Conservation (phyloP, 768 basidiomycete genomes). For the Leccinum subgranulosum region DNA sequence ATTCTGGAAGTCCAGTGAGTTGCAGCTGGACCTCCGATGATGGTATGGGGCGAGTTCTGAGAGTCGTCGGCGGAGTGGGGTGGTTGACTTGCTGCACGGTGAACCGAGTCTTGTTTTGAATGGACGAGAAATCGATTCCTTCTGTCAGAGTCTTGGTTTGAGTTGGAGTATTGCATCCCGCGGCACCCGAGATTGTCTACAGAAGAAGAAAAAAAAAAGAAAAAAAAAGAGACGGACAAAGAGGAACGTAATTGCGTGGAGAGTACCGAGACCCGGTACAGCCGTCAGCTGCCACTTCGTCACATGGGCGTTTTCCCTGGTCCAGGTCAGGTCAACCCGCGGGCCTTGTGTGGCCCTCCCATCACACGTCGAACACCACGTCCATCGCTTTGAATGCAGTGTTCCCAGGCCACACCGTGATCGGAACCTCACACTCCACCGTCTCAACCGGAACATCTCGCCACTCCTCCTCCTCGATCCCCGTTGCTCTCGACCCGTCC, state of each 20-base stretch:
- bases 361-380: slow-evolving; percentile 71
- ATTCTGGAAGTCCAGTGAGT: slow-evolving; percentile 45
- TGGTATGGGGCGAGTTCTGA: slow-evolving; percentile 43
- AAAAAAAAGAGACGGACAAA: not conserved
- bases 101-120: slow-evolving; percentile 36
- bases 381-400: slow-evolving; percentile 80
- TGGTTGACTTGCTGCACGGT: slow-evolving; percentile 70
- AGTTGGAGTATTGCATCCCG: slow-evolving; percentile 30
- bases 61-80: slow-evolving; percentile 51
- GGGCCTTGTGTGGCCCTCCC: slow-evolving; percentile 6
- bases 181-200: not conserved
- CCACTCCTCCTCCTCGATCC: slow-evolving; percentile 62
- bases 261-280: slow-evolving; percentile 1
- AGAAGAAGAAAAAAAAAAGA: not conserved
- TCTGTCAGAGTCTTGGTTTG: slow-evolving; percentile 43
- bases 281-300: slow-evolving; percentile 12
- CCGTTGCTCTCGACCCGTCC: slow-evolving; percentile 38
- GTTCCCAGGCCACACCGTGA: slow-evolving; percentile 86
- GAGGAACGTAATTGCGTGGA: not conserved
- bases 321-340: slow-evolving; percentile 6
- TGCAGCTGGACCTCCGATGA: slow-evolving; percentile 35
- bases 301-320: slow-evolving; percentile 1
- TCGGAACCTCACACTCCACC: slow-evolving; percentile 92
- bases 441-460: slow-evolving; percentile 70
- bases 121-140: slow-evolving; percentile 55